Conservation (phyloP, 2,329 filamentous ascomycete species). For the Macrophomina phaseolina region DNA sequence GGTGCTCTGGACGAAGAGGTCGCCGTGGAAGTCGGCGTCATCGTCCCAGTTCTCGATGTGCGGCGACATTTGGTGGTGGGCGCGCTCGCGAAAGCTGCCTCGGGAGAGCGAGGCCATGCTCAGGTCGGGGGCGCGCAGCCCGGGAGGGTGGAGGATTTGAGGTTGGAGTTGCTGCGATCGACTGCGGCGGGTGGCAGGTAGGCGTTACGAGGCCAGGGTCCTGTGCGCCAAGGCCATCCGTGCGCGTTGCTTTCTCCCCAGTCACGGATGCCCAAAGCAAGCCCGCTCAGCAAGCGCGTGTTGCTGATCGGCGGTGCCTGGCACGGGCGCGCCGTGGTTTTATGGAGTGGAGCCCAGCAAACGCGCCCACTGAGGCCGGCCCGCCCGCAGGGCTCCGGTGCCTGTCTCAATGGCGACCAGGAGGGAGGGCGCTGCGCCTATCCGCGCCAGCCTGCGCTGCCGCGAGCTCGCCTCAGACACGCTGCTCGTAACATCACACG, state of each 20-base stretch:
- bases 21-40: slow-evolving; percentile 62
- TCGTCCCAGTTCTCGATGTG: slow-evolving; percentile 72
- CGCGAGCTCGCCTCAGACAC: neutral
- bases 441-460: slow-evolving; percentile 1
- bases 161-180: slow-evolving; percentile 31
- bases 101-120: slow-evolving; percentile 39
- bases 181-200: slow-evolving; percentile 12
- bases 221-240: neutral
- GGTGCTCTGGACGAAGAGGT: slow-evolving; percentile 73
- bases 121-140: slow-evolving; percentile 30
- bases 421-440: neutral
- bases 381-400: slow-evolving; percentile 7
- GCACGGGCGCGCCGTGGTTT: neutral
- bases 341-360: neutral
- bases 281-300: neutral
- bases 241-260: neutral
- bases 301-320: neutral
- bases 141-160: slow-evolving; percentile 30
- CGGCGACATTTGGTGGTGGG: slow-evolving; percentile 52
- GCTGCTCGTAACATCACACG: slow-evolving; percentile 9
- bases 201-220: slow-evolving; percentile 6
- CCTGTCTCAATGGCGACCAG: neutral
- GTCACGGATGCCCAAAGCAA: neutral
- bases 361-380: slow-evolving; percentile 3
- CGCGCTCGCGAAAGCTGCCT: slow-evolving; percentile 47